phyloP scores from a whole-genome alignment of 148 eudicot species.

The Amaranthus hypochondriacus region DNA sequence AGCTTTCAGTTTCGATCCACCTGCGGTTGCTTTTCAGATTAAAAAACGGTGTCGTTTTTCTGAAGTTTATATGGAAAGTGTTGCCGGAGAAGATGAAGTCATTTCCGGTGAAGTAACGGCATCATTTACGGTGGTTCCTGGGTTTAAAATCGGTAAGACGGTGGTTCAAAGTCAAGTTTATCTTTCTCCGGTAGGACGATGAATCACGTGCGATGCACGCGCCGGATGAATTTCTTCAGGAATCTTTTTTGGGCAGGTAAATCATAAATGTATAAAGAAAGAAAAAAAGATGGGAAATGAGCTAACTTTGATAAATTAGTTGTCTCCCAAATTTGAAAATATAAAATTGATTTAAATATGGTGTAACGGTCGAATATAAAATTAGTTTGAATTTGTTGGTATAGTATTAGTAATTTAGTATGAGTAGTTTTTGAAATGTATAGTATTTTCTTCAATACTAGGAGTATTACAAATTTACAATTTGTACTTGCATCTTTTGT shows the following conservation, averaged over 20 bases:
- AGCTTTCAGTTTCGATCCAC: constrained; percentile 49
- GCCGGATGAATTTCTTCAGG: neutral
- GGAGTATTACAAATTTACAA: neutral
- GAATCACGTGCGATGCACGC: neutral
- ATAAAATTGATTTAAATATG: too few species aligned
- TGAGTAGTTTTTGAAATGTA: neutral
- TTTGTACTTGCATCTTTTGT: neutral
- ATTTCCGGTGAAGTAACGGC: constrained; percentile 36
- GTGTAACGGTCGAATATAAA: too few species aligned
- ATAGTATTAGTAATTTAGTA: neutral
- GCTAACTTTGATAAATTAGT: too few species aligned
- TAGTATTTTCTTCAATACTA: neutral
- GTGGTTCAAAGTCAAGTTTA: constrained; percentile 82
- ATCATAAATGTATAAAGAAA: neutral
- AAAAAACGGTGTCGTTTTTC: constrained; percentile 53
- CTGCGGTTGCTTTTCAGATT: constrained; percentile 62
- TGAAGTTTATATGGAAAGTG: constrained; percentile 85
- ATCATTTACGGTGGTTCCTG: constrained; percentile 80
- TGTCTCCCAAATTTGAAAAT: too few species aligned
- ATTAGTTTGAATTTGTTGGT: neutral
- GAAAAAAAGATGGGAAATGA: too few species aligned
- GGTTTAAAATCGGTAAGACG: constrained; percentile 70
- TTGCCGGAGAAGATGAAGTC: constrained; percentile 27
- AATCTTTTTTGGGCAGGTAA: neutral
- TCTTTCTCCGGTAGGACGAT: constrained; percentile 28